phyloP scores from a whole-genome alignment of 2,329 filamentous ascomycete genomes.

The Colletotrichum lini region DNA sequence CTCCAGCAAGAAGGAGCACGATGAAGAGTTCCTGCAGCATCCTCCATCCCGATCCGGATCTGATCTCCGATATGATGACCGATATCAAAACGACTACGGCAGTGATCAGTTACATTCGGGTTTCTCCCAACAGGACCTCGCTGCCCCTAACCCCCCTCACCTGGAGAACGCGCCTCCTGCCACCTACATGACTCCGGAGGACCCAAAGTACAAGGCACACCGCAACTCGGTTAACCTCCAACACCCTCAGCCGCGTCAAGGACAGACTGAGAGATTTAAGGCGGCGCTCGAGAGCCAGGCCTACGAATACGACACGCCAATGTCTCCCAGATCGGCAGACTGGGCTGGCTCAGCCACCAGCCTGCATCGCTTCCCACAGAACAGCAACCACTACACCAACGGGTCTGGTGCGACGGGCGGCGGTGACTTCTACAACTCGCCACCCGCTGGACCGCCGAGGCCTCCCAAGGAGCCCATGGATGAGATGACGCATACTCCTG shows the following conservation, averaged over 20 bases:
- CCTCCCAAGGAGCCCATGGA: constrained; percentile 76
- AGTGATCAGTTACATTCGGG: constrained; percentile 73
- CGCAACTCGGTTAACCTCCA: constrained; percentile 85
- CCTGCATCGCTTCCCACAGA: constrained; percentile 66
- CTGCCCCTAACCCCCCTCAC: constrained; percentile 42
- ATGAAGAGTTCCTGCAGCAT: constrained; percentile 71
- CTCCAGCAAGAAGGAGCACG: constrained; percentile 69
- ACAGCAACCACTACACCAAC: constrained; percentile 64
- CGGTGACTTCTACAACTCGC: constrained; percentile 62
- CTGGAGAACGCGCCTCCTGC: constrained; percentile 58
- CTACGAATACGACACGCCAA: constrained; percentile 74
- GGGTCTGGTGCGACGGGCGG: constrained; percentile 49
- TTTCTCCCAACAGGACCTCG: constrained; percentile 68
- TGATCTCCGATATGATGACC: constrained; percentile 78
- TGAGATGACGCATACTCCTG: constrained; percentile 57
- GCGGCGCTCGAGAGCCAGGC: constrained; percentile 81
- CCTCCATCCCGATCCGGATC: constrained; percentile 83
- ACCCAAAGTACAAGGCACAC: constrained; percentile 87
- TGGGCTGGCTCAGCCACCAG: constrained; percentile 75
- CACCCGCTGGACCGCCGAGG: constrained; percentile 65
- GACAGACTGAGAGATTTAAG: constrained; percentile 81
- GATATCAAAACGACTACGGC: constrained; percentile 68
- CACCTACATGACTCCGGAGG: constrained; percentile 71
- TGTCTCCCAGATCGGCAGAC: constrained; percentile 72
- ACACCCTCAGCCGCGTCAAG: constrained; percentile 83